Evolutionary conservation across 2,329 filamentous ascomycete genomes (phyloP), one percentile per base, ranked within the genome.

Genomic region (Penicillium capsulatum): DNA sequence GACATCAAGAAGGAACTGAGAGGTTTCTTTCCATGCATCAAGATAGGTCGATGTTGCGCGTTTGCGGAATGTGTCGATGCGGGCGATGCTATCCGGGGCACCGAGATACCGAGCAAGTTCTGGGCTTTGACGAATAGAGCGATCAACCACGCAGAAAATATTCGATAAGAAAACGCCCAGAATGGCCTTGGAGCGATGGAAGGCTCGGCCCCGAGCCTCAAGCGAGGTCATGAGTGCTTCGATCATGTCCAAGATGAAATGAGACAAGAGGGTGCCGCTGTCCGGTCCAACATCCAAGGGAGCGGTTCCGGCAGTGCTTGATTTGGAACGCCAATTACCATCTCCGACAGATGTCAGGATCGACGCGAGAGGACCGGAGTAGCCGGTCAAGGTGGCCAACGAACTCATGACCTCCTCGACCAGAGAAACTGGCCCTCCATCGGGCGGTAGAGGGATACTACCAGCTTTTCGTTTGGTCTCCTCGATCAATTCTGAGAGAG

Each of bases 261-360:
- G 83, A 1, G 85, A 84, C 54, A 98, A 89, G 11, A 98, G 81
- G 38, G 91, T 82, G 48, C 82, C 81, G 19, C 90, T 90, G 58
- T 97, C 90, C 3, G 90, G 89, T 10, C 86, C 83, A 22, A 96
- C 82, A 57, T 97, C 91, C 57, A 94, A 87, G 0, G 86, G 72
- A 36, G 83, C 86, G 0, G 84, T 83, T 14, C 83, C 77, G 17
- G 77, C 77, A 29, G 85, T 80, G 4, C 71, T 72, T 5, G 77
- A 79, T 3, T 75, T 75, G 8, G 77, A 76, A 38, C 69, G 70
- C 92, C 92, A 98, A 24, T 91, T 91, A 1, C 90, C 89, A 55
- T 97, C 90, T 13, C 92, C 92, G 7, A 98, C 70, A 1, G 90
- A 95, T 17, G 92, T 82, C 73, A 98, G 82, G 52, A 98, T 87